A percentile compares a stretch with the other conserved stretches of the same genome.
Conservation (phyloP, 139 green algal species). For the Tetraselmis striata region DNA sequence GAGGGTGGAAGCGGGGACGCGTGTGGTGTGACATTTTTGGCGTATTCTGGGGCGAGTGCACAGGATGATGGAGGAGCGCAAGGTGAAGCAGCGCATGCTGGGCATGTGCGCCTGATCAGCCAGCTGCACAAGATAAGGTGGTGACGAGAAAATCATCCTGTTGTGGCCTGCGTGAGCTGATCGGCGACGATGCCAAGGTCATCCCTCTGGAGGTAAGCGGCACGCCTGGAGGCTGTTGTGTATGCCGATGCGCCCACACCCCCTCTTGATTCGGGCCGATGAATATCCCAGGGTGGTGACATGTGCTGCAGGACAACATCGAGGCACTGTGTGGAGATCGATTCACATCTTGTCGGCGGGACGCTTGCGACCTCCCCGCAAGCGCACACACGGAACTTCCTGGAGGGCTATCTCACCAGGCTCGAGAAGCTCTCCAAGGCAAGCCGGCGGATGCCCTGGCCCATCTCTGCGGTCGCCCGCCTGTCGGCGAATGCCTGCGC, state of each 20-base stretch:
- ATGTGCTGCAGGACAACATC: slow-evolving; percentile 85
- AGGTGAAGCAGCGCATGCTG: slow-evolving; percentile 77
- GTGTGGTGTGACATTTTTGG: too few relatives aligned
- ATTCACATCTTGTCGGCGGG: slow-evolving; percentile 57
- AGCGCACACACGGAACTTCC: not conserved
- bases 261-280: too few relatives aligned
- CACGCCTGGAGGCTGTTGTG: too few relatives aligned
- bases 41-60: too few relatives aligned
- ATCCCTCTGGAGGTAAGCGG: too few relatives aligned
- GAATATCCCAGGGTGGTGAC: slow-evolving; percentile 49
- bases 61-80: slow-evolving; percentile 48
- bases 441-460: slow-evolving; percentile 21
- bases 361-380: not conserved
- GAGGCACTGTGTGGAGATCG: slow-evolving; percentile 90
- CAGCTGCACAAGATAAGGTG: slow-evolving; percentile 93
- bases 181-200: too few relatives aligned
- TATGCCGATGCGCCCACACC: too few relatives aligned
- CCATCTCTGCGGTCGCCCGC: too few relatives aligned
- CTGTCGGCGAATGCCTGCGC: too few relatives aligned
- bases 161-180: slow-evolving; percentile 79
- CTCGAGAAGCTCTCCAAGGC: slow-evolving; percentile 35
- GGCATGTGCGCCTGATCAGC: slow-evolving; percentile 93
- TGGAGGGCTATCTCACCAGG: slow-evolving; percentile 37
- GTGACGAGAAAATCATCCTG: slow-evolving; percentile 90
- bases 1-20: not conserved